These are phyloP conservation scores for Diaporthe citri DNA, from an alignment of 2,329 filamentous ascomycete species.

Conservation along the genomic window DNA sequence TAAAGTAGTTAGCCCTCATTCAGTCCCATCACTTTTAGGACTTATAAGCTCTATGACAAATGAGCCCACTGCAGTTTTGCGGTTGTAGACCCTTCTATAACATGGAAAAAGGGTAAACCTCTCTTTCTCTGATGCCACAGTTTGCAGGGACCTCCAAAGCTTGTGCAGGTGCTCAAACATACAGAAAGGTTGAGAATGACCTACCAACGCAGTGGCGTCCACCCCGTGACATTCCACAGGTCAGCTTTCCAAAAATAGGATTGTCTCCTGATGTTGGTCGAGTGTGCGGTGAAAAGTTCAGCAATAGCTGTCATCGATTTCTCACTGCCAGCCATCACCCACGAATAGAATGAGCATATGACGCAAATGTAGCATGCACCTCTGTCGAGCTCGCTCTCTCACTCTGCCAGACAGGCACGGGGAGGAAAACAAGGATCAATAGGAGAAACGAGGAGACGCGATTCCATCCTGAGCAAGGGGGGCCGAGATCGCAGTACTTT, in stretches of 20 bases:
- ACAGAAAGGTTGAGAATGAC: not conserved
- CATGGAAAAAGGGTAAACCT: not conserved
- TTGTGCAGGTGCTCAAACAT: not conserved
- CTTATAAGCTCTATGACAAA: not conserved
- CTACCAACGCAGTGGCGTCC: not conserved
- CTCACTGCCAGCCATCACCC: not conserved
- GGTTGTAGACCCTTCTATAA: not conserved
- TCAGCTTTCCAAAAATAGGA: not conserved
- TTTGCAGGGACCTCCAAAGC: not conserved
- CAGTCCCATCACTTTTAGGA: not conserved
- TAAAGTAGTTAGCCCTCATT: not conserved
- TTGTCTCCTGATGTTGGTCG: not conserved
- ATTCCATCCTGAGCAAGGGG: not conserved
- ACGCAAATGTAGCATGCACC: no score
- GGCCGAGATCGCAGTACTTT: not conserved
- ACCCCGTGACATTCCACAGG: not conserved
- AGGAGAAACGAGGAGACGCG: not conserved
- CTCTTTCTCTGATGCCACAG: no score
- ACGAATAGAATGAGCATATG: not conserved
- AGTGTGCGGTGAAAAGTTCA: not conserved
- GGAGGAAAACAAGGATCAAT: not conserved
- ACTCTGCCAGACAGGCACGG: not conserved
- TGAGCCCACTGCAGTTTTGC: not conserved
- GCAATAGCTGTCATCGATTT: not conserved
- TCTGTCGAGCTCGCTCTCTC: not conserved